These are phyloP conservation scores for Trametes punicea DNA, from an alignment of 768 basidiomycete species.

Conservation along the genomic window DNA sequence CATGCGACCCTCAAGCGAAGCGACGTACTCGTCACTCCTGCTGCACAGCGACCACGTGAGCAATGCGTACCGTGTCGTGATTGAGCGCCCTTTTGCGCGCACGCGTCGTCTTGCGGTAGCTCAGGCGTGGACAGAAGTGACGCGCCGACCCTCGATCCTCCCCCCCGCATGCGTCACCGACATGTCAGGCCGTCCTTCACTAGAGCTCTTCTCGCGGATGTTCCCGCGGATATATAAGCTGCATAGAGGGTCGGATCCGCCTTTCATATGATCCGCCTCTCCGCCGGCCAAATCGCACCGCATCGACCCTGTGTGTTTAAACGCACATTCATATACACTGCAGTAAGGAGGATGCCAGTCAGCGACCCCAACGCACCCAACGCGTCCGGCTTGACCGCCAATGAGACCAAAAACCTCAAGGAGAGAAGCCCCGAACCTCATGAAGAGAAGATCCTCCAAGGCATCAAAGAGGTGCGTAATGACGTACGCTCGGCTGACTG, in stretches of 20 bases:
- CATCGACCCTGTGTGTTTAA: background rate
- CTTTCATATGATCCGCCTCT: conserved; percentile 1
- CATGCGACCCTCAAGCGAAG: no score
- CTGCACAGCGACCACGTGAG: no score
- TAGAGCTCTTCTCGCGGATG: background rate
- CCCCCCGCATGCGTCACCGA: conserved; percentile 6
- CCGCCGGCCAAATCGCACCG: background rate
- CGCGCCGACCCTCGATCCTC: conserved; percentile 9
- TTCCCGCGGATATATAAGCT: background rate
- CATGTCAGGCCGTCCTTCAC: background rate
- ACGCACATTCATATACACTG: conserved; percentile 4
- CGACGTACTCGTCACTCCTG: no score
- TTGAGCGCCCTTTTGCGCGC: background rate
- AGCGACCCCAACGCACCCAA: conserved; percentile 30
- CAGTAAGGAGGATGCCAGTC: conserved; percentile 20
- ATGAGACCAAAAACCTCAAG: conserved; percentile 35
- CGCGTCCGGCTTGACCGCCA: conserved; percentile 39
- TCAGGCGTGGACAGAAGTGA: no score
- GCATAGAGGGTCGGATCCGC: no score
- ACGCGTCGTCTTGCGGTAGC: no score
- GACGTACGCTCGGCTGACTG: background rate
- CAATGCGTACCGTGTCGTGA: conserved; percentile 7
- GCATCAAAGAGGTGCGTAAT: conserved; percentile 39
- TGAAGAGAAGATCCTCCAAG: conserved; percentile 37
- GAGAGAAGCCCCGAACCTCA: conserved; percentile 35